These are phyloP conservation scores for Cyberlindnera sargentensis DNA, from an alignment of 805 yeast genomes.

Conservation along the genomic window DNA sequence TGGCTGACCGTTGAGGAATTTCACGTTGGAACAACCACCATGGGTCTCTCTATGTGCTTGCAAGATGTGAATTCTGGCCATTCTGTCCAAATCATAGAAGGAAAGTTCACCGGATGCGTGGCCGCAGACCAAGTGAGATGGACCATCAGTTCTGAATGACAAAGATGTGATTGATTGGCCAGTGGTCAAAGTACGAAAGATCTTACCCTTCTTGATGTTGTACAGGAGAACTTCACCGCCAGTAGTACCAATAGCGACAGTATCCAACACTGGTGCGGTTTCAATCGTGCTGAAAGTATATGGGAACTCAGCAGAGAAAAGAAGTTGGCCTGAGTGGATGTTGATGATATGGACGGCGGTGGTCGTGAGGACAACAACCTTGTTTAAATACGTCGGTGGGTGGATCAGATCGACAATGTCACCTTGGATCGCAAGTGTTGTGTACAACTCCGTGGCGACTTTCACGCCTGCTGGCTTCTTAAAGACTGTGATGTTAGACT, in stretches of 20 bases:
- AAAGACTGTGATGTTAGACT: conserved; percentile 45
- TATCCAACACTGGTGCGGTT: conserved; percentile 81
- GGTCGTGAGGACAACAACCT: conserved; percentile 76
- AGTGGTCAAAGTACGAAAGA: conserved; percentile 42
- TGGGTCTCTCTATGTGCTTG: conserved; percentile 62
- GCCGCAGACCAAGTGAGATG: conserved; percentile 76
- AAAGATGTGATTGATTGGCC: conserved; percentile 42
- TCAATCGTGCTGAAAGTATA: conserved; percentile 64
- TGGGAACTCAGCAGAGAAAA: conserved; percentile 50
- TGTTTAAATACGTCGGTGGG: conserved; percentile 89
- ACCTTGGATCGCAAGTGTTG: conserved; percentile 61
- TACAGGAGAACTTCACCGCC: conserved; percentile 60
- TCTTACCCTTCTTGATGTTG: conserved; percentile 59
- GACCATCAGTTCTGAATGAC: conserved; percentile 89
- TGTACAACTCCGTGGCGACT: conserved; percentile 57
- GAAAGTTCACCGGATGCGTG: conserved; percentile 73
- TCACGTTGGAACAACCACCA: conserved; percentile 73
- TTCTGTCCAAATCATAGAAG: conserved; percentile 74
- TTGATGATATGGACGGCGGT: conserved; percentile 57
- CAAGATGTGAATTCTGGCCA: conserved; percentile 68
- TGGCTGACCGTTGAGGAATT: conserved; percentile 87
- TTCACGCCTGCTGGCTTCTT: conserved; percentile 38
- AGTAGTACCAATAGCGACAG: conserved; percentile 69
- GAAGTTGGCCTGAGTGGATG: conserved; percentile 65
- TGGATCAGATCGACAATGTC: conserved; percentile 64